Evolutionary conservation across 495 filamentous ascomycete species (phyloP).

Genomic region (Aspergillus asperescens): DNA sequence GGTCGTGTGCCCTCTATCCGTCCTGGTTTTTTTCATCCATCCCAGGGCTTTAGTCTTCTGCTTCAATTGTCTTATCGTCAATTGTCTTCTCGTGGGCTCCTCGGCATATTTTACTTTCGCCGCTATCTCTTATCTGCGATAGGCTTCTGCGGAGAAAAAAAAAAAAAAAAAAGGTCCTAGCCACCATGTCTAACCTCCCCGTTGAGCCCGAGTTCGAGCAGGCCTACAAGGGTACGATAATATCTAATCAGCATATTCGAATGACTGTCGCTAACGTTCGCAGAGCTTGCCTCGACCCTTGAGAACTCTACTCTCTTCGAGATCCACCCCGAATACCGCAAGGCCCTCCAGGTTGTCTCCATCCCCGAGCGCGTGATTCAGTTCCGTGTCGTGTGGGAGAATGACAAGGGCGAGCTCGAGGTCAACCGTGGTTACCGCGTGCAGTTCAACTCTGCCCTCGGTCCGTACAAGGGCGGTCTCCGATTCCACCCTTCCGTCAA

Average conservation of each 20-base stretch:
- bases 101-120: not conserved
- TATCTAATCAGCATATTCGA: not conserved
- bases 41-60: not conserved
- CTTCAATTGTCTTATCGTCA: not conserved
- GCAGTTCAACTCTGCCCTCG: slow-evolving; percentile 97
- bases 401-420: slow-evolving; percentile 78
- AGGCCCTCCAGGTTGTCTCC: slow-evolving; percentile 78
- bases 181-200: slow-evolving; percentile 76
- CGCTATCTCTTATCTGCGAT: slow-evolving; percentile 9
- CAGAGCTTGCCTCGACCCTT: slow-evolving; percentile 90
- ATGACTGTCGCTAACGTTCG: slow-evolving; percentile 1
- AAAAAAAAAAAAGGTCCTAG: not conserved
- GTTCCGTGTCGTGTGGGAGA: slow-evolving; percentile 96
- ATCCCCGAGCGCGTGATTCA: slow-evolving; percentile 95
- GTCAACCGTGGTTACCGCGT: slow-evolving; percentile 97
- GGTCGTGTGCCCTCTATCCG: slow-evolving; percentile 12
- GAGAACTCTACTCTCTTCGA: slow-evolving; percentile 91
- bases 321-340: slow-evolving; percentile 89
- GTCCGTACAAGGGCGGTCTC: slow-evolving; percentile 97
- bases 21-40: slow-evolving; percentile 5
- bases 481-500: slow-evolving; percentile 96
- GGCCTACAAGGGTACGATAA: slow-evolving; percentile 80
- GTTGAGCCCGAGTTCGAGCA: slow-evolving; percentile 97
- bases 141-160: slow-evolving; percentile 3
- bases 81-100: not conserved